These are phyloP conservation scores for Oldenlandia corymbosa DNA, from an alignment of 257 asterid species.

Conservation along the genomic window DNA sequence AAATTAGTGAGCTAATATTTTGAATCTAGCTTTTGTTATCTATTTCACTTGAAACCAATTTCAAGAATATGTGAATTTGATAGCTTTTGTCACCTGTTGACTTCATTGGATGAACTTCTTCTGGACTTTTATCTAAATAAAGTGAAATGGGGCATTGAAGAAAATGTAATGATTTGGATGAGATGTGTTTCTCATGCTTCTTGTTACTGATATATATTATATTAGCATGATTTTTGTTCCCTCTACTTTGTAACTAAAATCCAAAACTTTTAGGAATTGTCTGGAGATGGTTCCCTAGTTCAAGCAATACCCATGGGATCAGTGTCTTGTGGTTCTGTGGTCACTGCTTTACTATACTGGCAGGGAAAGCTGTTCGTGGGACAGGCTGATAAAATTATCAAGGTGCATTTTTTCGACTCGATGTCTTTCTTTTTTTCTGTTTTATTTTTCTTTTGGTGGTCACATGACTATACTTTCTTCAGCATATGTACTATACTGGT, in stretches of 20 bases:
- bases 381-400: slow-evolving; percentile 59
- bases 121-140: too few relatives aligned
- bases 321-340: slow-evolving; percentile 46
- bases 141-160: background rate
- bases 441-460: background rate
- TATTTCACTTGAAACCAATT: background rate
- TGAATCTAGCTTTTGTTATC: background rate
- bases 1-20: background rate
- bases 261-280: slow-evolving; percentile 41
- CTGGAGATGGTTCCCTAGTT: slow-evolving; percentile 34
- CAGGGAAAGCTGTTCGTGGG: slow-evolving; percentile 70
- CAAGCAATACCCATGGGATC: slow-evolving; percentile 49
- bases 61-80: background rate
- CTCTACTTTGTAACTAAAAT: background rate
- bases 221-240: background rate
- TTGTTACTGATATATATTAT: too few relatives aligned
- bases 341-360: slow-evolving; percentile 53
- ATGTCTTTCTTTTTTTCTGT: background rate
- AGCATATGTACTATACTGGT: background rate
- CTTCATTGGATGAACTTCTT: background rate
- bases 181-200: too few relatives aligned
- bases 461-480: background rate
- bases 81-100: background rate
- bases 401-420: slow-evolving; percentile 30
- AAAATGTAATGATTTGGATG: slow-evolving; percentile 1